phyloP scores from a whole-genome alignment of 768 basidiomycete species.

The Nidularia sp. region DNA sequence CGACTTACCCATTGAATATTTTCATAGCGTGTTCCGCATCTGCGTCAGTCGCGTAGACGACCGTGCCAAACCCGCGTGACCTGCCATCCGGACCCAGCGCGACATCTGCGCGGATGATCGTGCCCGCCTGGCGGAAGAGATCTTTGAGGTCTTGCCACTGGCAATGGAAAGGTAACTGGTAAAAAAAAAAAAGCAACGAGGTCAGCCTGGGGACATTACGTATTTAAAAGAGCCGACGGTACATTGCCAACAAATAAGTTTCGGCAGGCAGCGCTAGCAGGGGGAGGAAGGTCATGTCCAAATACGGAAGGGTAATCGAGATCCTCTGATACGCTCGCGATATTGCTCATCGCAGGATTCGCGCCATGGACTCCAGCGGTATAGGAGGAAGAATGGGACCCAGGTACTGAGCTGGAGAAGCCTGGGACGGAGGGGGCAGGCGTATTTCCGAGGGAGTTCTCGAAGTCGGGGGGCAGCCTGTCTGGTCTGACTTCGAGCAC shows the following conservation, averaged over 20 bases:
- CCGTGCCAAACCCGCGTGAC: conserved; percentile 90
- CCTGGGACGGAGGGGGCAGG: conserved; percentile 4
- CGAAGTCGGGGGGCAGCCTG: conserved; percentile 65
- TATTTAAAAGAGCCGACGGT: conserved; percentile 20
- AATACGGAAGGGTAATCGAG: conserved; percentile 2
- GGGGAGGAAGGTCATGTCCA: conserved; percentile 20
- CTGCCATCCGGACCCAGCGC: conserved; percentile 85
- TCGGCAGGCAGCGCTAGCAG: conserved; percentile 28
- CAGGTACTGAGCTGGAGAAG: background rate
- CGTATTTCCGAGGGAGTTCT: conserved; percentile 23
- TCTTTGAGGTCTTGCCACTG: conserved; percentile 99
- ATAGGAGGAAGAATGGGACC: background rate
- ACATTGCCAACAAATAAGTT: conserved; percentile 90
- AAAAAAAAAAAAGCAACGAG: background rate
- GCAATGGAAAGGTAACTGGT: conserved; percentile 83
- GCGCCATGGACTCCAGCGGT: background rate
- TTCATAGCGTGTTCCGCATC: conserved; percentile 83
- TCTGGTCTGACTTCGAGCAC: conserved; percentile 90
- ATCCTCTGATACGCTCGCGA: conserved; percentile 1
- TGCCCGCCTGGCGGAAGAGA: conserved; percentile 87
- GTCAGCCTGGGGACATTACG: background rate
- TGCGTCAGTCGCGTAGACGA: conserved; percentile 75
- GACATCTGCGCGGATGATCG: conserved; percentile 87
- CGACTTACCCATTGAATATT: conserved; percentile 85
- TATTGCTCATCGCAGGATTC: background rate